These are phyloP conservation scores for Tuctoria greenei DNA, from an alignment of 176 grass and related monocot genomes.

Conservation along the genomic window DNA sequence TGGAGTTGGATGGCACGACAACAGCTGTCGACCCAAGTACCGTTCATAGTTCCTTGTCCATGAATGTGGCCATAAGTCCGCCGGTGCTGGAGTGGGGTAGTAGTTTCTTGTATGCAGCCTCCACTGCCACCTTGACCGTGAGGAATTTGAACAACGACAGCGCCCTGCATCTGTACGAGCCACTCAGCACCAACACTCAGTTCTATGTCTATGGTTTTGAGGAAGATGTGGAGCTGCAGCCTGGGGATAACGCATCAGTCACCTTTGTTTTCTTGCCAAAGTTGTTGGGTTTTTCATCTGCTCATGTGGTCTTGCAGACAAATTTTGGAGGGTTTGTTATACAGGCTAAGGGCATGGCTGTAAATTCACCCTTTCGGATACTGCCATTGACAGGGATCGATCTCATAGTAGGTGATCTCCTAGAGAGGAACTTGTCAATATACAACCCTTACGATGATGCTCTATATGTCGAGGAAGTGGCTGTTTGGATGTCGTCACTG, in stretches of 20 bases:
- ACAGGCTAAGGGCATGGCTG: conserved; percentile 71
- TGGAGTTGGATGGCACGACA: conserved; percentile 44
- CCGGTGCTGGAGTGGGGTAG: conserved; percentile 74
- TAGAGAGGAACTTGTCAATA: conserved; percentile 78
- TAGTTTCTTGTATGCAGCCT: conserved; percentile 61
- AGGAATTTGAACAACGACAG: conserved; percentile 60
- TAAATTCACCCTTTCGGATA: conserved; percentile 69
- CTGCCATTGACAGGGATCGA: conserved; percentile 63
- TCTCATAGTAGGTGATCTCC: conserved; percentile 43
- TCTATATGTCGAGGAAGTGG: conserved; percentile 74
- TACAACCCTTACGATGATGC: conserved; percentile 79
- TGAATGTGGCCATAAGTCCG: conserved; percentile 66
- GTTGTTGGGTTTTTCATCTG: conserved; percentile 63
- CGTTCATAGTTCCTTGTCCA: conserved; percentile 48
- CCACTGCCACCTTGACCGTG: conserved; percentile 66
- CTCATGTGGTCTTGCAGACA: conserved; percentile 84
- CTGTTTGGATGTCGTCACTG: conserved; percentile 68
- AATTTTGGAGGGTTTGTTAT: conserved; percentile 90
- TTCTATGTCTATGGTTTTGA: conserved; percentile 79
- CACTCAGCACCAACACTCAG: conserved; percentile 78
- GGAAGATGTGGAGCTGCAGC: conserved; percentile 61
- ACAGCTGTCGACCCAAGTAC: conserved; percentile 36
- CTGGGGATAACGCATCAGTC: conserved; percentile 66
- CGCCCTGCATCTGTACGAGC: conserved; percentile 61
- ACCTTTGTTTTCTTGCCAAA: conserved; percentile 84